A percentile compares a stretch with the other conserved stretches of the same genome.
Conservation (phyloP, 306 rosid species). For the Prunus campanulata region DNA sequence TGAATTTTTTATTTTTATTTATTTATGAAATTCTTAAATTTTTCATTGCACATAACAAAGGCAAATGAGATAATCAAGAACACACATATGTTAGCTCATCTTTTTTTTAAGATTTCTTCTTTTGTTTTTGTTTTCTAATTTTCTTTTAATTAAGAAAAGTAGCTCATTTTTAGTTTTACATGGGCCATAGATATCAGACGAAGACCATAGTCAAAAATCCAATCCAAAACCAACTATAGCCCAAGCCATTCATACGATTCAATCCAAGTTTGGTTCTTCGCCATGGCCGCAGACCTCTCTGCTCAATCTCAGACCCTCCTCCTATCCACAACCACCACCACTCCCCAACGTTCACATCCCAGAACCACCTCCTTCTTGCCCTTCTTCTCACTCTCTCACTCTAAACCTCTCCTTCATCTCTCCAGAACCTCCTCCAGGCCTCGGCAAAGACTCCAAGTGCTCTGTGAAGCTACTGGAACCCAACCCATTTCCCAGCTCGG, state of each 20-base stretch:
- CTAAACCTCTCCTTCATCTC: neutral
- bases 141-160: neutral
- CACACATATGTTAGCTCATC: too few relatives aligned
- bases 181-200: neutral
- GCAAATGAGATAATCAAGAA: too few relatives aligned
- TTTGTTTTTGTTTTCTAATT: neutral
- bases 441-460: slow-evolving; percentile 26
- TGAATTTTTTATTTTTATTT: too few relatives aligned
- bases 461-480: slow-evolving; percentile 42
- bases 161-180: neutral
- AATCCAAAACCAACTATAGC: slow-evolving; percentile 9
- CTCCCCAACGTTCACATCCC: slow-evolving; percentile 14
- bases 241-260: slow-evolving; percentile 6
- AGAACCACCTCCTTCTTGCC: slow-evolving; percentile 27
- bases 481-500: slow-evolving; percentile 39
- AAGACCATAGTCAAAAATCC: neutral
- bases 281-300: slow-evolving; percentile 65
- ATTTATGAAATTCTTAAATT: too few relatives aligned
- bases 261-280: neutral
- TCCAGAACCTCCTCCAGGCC: slow-evolving; percentile 9
- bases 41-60: too few relatives aligned
- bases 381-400: slow-evolving; percentile 13
- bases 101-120: neutral
- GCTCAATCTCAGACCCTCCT: slow-evolving; percentile 51
- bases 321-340: slow-evolving; percentile 54